phyloP scores from a whole-genome alignment of 805 yeast species.

The Torulaspora maleeae region DNA sequence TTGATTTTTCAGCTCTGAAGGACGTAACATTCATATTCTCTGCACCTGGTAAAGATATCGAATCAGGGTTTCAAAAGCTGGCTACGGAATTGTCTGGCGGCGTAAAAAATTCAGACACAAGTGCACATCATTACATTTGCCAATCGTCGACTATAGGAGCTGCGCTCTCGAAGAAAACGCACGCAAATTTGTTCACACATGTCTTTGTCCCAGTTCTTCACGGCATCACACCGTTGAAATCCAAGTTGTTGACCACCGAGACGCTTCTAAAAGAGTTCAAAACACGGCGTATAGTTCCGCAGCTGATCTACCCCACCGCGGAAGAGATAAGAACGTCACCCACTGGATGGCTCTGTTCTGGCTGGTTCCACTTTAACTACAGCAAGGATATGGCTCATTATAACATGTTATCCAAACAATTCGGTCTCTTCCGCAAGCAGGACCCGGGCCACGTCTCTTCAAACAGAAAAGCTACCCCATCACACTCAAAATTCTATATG shows the following conservation, averaged over 20 bases:
- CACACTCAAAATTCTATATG: constrained; percentile 67
- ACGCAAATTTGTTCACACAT: constrained; percentile 25
- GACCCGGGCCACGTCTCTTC: constrained; percentile 5
- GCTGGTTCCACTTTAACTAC: constrained; percentile 33
- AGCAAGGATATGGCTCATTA: constrained; percentile 14
- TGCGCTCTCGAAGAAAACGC: constrained; percentile 13
- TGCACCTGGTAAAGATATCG: constrained; percentile 42
- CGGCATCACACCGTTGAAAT: constrained; percentile 5
- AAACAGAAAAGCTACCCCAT: constrained; percentile 34
- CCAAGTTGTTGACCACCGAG: constrained; percentile 6
- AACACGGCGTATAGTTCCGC: constrained; percentile 14
- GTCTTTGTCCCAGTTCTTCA: constrained; percentile 25
- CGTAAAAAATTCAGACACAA: not conserved
- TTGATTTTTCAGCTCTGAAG: constrained; percentile 44
- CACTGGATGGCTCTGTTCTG: constrained; percentile 21
- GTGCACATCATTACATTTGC: constrained; percentile 27
- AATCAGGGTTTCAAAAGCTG: constrained; percentile 28
- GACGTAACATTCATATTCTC: constrained; percentile 53
- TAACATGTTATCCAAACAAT: constrained; percentile 15
- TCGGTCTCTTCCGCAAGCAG: constrained; percentile 26
- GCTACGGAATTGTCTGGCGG: constrained; percentile 20
- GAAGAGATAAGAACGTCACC: constrained; percentile 24
- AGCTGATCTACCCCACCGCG: constrained; percentile 29
- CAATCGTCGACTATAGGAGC: constrained; percentile 37
- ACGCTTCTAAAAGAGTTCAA: constrained; percentile 1